Evolutionary conservation across 331 rosid species (phyloP).

Genomic region (Quercus phellos): DNA sequence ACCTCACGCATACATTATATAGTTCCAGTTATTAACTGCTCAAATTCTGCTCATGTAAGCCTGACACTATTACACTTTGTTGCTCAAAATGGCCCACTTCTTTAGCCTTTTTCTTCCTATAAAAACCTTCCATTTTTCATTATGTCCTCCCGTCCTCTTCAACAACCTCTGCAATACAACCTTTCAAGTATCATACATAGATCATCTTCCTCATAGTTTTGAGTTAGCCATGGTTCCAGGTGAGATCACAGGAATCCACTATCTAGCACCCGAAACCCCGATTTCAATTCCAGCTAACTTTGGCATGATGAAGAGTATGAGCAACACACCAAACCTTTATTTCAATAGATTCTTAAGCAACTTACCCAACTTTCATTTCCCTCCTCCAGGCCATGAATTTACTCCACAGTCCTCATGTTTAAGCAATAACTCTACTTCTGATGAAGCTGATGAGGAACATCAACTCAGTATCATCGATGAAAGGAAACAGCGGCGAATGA

Average conservation of each 20-base stretch:
- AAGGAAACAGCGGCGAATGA: constrained; percentile 78
- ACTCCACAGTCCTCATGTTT: constrained; percentile 41
- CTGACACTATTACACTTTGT: constrained; percentile 25
- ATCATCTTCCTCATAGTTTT: constrained; percentile 10
- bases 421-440: constrained; percentile 87
- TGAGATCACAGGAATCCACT: constrained; percentile 49
- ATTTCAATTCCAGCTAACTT: constrained; percentile 30
- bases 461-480: constrained; percentile 60
- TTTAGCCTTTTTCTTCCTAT: constrained; percentile 37
- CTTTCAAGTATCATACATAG: not conserved
- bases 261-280: constrained; percentile 37
- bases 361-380: constrained; percentile 35
- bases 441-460: constrained; percentile 84
- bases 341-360: constrained; percentile 23
- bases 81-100: constrained; percentile 40
- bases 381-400: constrained; percentile 31
- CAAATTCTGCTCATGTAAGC: constrained; percentile 48
- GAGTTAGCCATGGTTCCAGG: constrained; percentile 46
- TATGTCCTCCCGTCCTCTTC: constrained; percentile 32
- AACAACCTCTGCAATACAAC: constrained; percentile 2
- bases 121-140: constrained; percentile 39
- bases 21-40: constrained; percentile 38
- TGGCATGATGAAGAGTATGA: constrained; percentile 20
- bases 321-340: constrained; percentile 29
- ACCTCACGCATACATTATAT: constrained; percentile 38